Percentiles rank a stretch among this genome's conserved stretches.
Evolutionary conservation across 768 basidiomycete genomes (phyloP).

Genomic region (Lentinus tigrinus): DNA sequence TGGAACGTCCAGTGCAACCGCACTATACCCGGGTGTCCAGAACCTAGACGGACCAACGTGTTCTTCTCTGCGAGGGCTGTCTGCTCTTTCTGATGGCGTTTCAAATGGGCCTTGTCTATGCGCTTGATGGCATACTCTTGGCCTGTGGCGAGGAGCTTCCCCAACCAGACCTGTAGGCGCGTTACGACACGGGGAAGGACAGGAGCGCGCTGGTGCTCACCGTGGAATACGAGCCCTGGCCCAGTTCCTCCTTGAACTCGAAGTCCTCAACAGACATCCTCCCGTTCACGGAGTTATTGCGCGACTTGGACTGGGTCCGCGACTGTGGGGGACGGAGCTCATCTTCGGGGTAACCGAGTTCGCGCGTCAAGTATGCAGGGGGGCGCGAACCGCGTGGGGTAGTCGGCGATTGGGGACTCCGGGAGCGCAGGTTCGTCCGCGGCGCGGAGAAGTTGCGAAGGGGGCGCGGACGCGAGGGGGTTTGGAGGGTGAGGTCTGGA

Average conservation of each 20-base stretch:
- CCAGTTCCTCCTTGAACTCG: conserved; percentile 69
- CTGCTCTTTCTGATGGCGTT: conserved; percentile 72
- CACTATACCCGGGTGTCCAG: conserved; percentile 79
- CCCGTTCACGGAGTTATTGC: conserved; percentile 46
- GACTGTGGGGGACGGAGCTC: conserved; percentile 23
- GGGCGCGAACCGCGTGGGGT: conserved; percentile 37
- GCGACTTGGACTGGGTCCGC: conserved; percentile 36
- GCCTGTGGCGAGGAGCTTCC: conserved; percentile 50
- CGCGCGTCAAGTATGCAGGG: conserved; percentile 59
- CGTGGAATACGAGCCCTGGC: conserved; percentile 82
- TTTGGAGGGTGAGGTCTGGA: conserved; percentile 38
- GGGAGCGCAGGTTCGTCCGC: conserved; percentile 37
- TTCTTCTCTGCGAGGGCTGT: conserved; percentile 82
- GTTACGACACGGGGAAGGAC: background rate
- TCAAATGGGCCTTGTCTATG: conserved; percentile 80
- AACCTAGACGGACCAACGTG: conserved; percentile 61
- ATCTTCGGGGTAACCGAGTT: conserved; percentile 45
- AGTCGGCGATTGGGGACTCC: conserved; percentile 47
- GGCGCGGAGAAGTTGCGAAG: conserved; percentile 65
- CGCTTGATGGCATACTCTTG: conserved; percentile 77
- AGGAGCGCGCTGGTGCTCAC: conserved; percentile 40
- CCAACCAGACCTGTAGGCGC: conserved; percentile 52
- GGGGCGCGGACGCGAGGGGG: conserved; percentile 49
- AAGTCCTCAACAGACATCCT: conserved; percentile 59
- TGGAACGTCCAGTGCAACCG: conserved; percentile 83